A percentile compares a stretch with the other conserved stretches of the same genome.
Evolutionary conservation across 495 filamentous ascomycete species (phyloP).

Genomic region (Neurospora pannonica): DNA sequence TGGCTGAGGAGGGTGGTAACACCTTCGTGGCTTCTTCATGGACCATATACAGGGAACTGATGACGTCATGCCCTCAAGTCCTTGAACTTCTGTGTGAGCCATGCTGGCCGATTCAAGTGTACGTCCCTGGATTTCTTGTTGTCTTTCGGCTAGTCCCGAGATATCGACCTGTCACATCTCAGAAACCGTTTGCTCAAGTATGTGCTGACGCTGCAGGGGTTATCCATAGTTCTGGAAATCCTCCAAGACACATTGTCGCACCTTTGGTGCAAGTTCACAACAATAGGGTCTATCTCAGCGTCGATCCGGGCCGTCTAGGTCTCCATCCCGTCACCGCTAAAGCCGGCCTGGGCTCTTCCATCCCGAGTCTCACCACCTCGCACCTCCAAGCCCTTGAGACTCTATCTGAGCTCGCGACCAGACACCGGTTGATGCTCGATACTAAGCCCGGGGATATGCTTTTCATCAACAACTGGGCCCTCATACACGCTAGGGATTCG

Average conservation of each 20-base stretch:
- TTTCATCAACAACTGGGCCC: conserved; percentile 52
- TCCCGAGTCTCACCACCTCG: conserved; percentile 23
- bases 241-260: conserved; percentile 22
- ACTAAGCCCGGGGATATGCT: conserved; percentile 50
- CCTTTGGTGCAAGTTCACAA: conserved; percentile 29
- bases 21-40: conserved; percentile 34
- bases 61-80: conserved; percentile 18
- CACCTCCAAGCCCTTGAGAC: conserved; percentile 28
- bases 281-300: conserved; percentile 25
- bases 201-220: background rate
- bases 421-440: conserved; percentile 30
- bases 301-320: conserved; percentile 36
- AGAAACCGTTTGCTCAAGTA: background rate
- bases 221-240: conserved; percentile 25
- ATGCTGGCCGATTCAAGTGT: conserved; percentile 37
- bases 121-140: conserved; percentile 7
- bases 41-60: conserved; percentile 31
- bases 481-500: conserved; percentile 47
- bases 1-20: conserved; percentile 26
- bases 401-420: conserved; percentile 23
- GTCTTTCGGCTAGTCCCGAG: background rate
- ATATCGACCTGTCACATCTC: background rate
- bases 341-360: conserved; percentile 2
- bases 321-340: conserved; percentile 23
- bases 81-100: conserved; percentile 21